Evolutionary conservation across 2,329 filamentous ascomycete genomes (phyloP).

Genomic region (Neofusicoccum ribis): DNA sequence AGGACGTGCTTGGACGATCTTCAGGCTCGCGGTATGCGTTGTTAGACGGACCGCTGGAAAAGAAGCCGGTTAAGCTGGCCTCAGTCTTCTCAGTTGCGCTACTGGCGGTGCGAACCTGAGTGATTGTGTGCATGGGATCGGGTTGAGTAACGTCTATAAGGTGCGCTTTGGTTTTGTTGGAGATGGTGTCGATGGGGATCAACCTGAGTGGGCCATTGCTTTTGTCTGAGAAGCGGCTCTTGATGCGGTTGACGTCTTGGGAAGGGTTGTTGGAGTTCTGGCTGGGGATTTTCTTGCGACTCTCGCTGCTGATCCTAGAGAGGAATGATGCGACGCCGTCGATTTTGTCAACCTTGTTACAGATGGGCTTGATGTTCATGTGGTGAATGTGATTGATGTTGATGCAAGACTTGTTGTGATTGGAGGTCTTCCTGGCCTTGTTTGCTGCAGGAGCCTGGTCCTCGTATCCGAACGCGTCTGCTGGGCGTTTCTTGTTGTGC

Average conservation of each 20-base stretch:
- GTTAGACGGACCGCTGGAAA: not conserved
- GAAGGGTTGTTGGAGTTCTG: not conserved
- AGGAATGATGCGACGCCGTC: not conserved
- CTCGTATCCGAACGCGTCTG: not conserved
- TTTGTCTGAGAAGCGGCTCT: not conserved
- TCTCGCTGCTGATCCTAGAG: not conserved
- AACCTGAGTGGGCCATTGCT: too few species aligned
- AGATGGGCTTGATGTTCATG: too few species aligned
- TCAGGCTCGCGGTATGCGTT: not conserved
- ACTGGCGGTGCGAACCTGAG: not conserved
- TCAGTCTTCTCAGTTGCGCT: not conserved
- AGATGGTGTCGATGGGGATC: not conserved
- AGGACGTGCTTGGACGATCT: conserved; percentile 3
- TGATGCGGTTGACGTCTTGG: not conserved
- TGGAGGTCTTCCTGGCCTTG: too few species aligned
- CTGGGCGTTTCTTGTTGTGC: not conserved
- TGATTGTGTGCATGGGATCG: not conserved
- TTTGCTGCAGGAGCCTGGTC: too few species aligned
- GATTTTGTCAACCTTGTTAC: too few species aligned
- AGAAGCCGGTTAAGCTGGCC: not conserved
- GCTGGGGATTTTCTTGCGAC: too few species aligned
- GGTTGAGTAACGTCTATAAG: not conserved
- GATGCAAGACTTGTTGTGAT: too few species aligned
- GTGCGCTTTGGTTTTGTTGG: not conserved
- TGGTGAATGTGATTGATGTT: too few species aligned